Evolutionary conservation across 805 yeast genomes (phyloP).

Genomic region (Candida chauliodis): DNA sequence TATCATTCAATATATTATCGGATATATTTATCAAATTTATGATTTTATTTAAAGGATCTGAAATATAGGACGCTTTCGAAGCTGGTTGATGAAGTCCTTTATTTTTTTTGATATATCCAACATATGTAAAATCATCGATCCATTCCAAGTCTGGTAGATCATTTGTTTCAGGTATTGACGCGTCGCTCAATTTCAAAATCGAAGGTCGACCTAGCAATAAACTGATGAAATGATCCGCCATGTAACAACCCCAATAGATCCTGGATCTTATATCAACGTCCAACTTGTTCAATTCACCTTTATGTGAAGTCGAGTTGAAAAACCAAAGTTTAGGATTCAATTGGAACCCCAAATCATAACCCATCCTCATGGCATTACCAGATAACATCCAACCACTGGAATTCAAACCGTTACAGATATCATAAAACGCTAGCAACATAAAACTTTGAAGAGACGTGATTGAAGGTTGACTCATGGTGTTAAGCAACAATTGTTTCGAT

Average conservation of each 20-base stretch:
- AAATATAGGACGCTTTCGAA: slow-evolving; percentile 29
- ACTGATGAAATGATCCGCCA: slow-evolving; percentile 63
- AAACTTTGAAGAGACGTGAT: slow-evolving; percentile 58
- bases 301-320: slow-evolving; percentile 26
- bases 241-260: slow-evolving; percentile 64
- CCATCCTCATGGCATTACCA: slow-evolving; percentile 63
- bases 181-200: slow-evolving; percentile 50
- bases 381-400: slow-evolving; percentile 61
- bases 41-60: slow-evolving; percentile 41
- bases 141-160: slow-evolving; percentile 60
- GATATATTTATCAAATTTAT: slow-evolving; percentile 41
- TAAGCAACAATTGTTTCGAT: slow-evolving; percentile 42
- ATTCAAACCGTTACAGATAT: slow-evolving; percentile 56
- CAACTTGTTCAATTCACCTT: slow-evolving; percentile 36
- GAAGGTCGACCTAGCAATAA: slow-evolving; percentile 58
- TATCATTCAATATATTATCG: slow-evolving; percentile 43
- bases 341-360: slow-evolving; percentile 63
- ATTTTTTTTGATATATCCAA: slow-evolving; percentile 12
- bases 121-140: slow-evolving; percentile 56
- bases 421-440: slow-evolving; percentile 57
- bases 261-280: slow-evolving; percentile 56
- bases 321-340: slow-evolving; percentile 61
- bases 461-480: slow-evolving; percentile 41
- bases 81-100: slow-evolving; percentile 9
- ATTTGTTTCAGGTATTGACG: slow-evolving; percentile 57